Base-by-base conservation (phyloP, 768 basidiomycete genomes). In the Pisolithus tinctorius region DNA sequence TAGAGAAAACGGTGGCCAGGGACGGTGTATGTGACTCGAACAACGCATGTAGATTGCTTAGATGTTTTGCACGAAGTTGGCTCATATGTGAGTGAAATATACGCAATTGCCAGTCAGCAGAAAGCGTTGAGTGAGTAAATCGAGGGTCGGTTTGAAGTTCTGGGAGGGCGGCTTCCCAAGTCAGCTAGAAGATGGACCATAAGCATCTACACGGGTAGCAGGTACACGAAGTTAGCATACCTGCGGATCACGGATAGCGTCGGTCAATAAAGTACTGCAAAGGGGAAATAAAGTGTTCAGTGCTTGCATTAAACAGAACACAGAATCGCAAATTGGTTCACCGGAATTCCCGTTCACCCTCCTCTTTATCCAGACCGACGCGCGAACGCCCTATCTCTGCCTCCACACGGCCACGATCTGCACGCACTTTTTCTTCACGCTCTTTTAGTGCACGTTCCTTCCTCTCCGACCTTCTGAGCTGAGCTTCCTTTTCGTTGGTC, bases 201-300 rank as follows among this genome's bases (percentile, higher is more conserved):
- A 50, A 83, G 73, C 47, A 20, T 56, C 57, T 65, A 65, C 53
- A 52, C 20, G 66, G 44, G 11, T 34, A 34, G 11, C 11, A 14
- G 40, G 25, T 27, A 53, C 20, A 54, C 29, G 41, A 31, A 48
- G 59, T 47, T 25, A 55, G 62, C 81, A 68, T 87, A 94, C 95
- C 79, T 86, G 83, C 70, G 90, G 88, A 66, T 98, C 94, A 47
- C 93, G 82, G 37, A 99, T 80, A 14, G 89, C 90, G 60, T 99
- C 94, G 9, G 86, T 86, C 36, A 97, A 70, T 64, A 99, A 74
- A 38, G 81, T 86, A 60, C 90, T 91, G 55, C 30, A 56, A 53
- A 51, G 42, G 71, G 49, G 26, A 55, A 59, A 56, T 36, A 29
- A 49, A 17, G n/a, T 11, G 30, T 62, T 84, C 59, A 84, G 74